Evolutionary conservation across 2,329 filamentous ascomycete species (phyloP).

Genomic region (Nemania abortiva): DNA sequence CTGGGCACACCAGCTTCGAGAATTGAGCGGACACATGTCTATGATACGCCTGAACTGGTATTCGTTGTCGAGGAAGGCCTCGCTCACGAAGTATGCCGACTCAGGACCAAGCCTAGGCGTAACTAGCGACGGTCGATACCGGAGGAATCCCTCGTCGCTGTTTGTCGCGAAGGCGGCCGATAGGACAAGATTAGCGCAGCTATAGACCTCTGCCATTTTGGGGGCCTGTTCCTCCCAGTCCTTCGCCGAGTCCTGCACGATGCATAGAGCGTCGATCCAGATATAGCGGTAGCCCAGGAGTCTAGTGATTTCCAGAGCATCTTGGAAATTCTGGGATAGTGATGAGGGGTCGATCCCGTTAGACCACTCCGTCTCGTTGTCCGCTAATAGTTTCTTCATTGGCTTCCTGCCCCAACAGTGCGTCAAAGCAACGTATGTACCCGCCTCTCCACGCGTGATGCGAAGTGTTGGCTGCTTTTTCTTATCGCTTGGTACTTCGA

Average conservation of each 20-base stretch:
- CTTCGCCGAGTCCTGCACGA: conserved; percentile 20
- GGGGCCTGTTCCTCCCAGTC: conserved; percentile 13
- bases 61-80: conserved; percentile 10
- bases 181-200: background rate
- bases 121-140: conserved; percentile 10
- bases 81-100: conserved; percentile 3
- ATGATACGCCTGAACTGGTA: background rate
- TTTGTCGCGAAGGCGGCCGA: conserved; percentile 10
- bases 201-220: conserved; percentile 6
- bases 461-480: background rate
- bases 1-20: conserved; percentile 13
- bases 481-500: background rate
- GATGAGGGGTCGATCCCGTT: background rate
- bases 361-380: background rate
- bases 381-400: background rate
- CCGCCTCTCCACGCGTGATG: background rate
- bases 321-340: conserved; percentile 36
- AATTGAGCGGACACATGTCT: conserved; percentile 9
- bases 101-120: background rate
- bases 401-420: background rate
- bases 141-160: conserved; percentile 4
- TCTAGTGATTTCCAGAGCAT: conserved; percentile 39
- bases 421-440: conserved; percentile 3
- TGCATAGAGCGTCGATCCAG: conserved; percentile 46
- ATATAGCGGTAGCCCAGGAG: conserved; percentile 39